Percentiles rank a stretch among this genome's conserved stretches.
Evolutionary conservation across 768 basidiomycete species (phyloP).

Genomic region (Lactarius tabidus): DNA sequence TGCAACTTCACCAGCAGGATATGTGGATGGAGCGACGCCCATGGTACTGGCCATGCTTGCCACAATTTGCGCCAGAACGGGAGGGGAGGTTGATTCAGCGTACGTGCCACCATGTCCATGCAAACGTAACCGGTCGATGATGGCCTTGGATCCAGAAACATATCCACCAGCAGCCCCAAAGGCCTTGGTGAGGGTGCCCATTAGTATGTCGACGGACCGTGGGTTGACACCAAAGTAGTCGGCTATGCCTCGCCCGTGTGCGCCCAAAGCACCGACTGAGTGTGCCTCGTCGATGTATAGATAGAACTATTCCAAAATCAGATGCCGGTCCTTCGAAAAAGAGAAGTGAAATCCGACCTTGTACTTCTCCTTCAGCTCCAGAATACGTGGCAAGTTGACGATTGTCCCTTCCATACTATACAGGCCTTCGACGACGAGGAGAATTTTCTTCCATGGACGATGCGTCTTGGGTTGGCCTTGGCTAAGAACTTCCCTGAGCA

Average conservation of each 20-base stretch:
- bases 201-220: conserved; percentile 80
- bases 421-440: conserved; percentile 90
- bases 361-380: conserved; percentile 90
- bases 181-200: conserved; percentile 98
- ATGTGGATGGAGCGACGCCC: conserved; percentile 53
- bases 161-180: conserved; percentile 96
- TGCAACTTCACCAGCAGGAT: conserved; percentile 31
- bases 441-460: conserved; percentile 97
- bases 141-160: conserved; percentile 74
- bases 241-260: conserved; percentile 88
- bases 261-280: conserved; percentile 93
- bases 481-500: conserved; percentile 87
- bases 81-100: conserved; percentile 86
- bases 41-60: conserved; percentile 96
- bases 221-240: conserved; percentile 92
- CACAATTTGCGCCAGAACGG: conserved; percentile 86
- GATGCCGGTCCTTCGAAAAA: not conserved
- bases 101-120: conserved; percentile 80
- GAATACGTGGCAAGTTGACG: conserved; percentile 73
- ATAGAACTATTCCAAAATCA: conserved; percentile 64
- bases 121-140: conserved; percentile 80
- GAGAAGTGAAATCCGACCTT: conserved; percentile 58
- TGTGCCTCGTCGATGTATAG: conserved; percentile 96
- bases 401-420: conserved; percentile 99
- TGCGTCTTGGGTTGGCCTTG: conserved; percentile 98